These are phyloP conservation scores for Moricandia moricandioides DNA, from an alignment of 345 rosid genomes.

Conservation along the genomic window DNA sequence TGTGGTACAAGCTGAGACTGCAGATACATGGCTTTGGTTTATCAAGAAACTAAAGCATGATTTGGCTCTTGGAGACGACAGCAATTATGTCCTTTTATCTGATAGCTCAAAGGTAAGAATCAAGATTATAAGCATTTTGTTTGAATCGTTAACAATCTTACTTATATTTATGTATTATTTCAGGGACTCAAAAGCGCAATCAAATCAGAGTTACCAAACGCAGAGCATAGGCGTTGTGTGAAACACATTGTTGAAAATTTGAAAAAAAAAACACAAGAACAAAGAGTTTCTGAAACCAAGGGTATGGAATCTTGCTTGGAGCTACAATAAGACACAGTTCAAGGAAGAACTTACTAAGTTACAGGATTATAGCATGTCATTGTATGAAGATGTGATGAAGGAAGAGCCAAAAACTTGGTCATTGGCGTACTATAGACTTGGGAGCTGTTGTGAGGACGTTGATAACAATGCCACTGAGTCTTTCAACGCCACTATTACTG, in stretches of 20 bases:
- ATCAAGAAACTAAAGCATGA: too few species aligned
- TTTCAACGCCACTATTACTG: background rate
- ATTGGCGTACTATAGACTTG: background rate
- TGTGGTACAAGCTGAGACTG: background rate
- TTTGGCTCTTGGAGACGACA: background rate
- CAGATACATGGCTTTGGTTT: background rate
- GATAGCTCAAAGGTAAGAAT: background rate
- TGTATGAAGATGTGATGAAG: background rate
- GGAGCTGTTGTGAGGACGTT: background rate
- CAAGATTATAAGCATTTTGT: too few species aligned
- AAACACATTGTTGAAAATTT: background rate
- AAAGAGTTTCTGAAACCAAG: too few species aligned
- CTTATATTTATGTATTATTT: background rate
- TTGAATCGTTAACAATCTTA: too few species aligned
- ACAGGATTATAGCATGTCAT: background rate
- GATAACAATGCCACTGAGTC: background rate
- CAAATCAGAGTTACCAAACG: background rate
- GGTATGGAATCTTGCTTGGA: background rate
- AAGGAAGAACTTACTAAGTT: background rate
- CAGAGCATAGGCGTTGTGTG: background rate
- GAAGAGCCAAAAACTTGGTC: background rate
- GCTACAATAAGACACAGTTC: background rate
- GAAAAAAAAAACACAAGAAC: too few species aligned
- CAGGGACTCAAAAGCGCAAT: too few species aligned
- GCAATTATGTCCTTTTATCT: background rate